Conservation (phyloP, 345 rosid genomes). For the Clarkia xantiana region DNA sequence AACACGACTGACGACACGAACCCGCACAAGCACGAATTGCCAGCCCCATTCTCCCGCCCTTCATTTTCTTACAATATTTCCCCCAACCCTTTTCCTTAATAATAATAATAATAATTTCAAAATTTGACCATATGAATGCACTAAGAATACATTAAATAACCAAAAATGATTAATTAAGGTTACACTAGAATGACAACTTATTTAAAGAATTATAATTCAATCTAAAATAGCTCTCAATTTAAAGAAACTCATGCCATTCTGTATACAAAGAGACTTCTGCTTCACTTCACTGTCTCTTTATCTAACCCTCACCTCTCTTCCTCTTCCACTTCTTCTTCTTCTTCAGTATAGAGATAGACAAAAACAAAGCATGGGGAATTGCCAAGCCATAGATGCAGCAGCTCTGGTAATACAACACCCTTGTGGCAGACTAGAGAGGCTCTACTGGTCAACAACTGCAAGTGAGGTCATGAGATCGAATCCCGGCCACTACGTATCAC, state of each 20-base stretch:
- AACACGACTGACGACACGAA: too few species aligned
- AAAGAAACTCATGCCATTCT: slow-evolving; percentile 23
- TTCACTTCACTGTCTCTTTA: neutral
- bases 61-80: too few species aligned
- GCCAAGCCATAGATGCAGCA: slow-evolving; percentile 95
- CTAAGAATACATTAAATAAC: too few species aligned
- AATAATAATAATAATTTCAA: too few species aligned
- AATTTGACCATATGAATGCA: too few species aligned
- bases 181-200: too few species aligned
- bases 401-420: slow-evolving; percentile 94
- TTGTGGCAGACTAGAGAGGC: slow-evolving; percentile 59
- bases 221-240: too few species aligned
- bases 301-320: slow-evolving; percentile 5
- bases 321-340: slow-evolving; percentile 1
- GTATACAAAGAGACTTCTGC: slow-evolving; percentile 40
- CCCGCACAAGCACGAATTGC: too few species aligned
- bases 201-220: too few species aligned
- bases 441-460: slow-evolving; percentile 50
- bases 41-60: too few species aligned
- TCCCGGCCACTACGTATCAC: slow-evolving; percentile 90
- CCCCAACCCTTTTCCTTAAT: too few species aligned
- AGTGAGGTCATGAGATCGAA: slow-evolving; percentile 67
- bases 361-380: slow-evolving; percentile 55
- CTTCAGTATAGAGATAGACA: neutral
- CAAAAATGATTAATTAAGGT: too few species aligned